A percentile compares a stretch with the other conserved stretches of the same genome.
phyloP scores from a whole-genome alignment of 164 flowering plant genomes.

The Sedum album region DNA sequence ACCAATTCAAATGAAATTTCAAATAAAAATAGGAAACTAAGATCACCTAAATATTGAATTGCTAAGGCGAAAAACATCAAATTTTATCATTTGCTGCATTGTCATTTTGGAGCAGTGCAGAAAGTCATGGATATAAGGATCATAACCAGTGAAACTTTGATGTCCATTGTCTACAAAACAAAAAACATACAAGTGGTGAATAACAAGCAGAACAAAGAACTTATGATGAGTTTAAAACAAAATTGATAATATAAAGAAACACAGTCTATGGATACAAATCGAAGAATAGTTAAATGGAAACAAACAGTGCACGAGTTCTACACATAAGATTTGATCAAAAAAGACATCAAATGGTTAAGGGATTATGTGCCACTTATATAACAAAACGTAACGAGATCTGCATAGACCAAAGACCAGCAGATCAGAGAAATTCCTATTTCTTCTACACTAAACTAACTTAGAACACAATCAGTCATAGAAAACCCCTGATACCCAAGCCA shows the following conservation, averaged over 20 bases:
- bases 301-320: too few species aligned
- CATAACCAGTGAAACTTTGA: neutral
- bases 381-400: too few species aligned
- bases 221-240: neutral
- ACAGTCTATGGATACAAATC: too few species aligned
- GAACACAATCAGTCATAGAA: too few species aligned
- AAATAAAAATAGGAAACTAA: neutral
- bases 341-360: too few species aligned
- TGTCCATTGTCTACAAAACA: neutral
- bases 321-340: too few species aligned
- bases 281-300: too few species aligned
- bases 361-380: too few species aligned
- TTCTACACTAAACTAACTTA: too few species aligned
- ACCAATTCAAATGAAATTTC: neutral
- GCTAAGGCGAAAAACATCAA: neutral
- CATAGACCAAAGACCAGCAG: too few species aligned
- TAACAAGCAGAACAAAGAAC: neutral
- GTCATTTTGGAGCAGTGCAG: neutral
- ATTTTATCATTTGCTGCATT: neutral
- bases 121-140: neutral
- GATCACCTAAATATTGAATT: neutral
- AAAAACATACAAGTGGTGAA: neutral
- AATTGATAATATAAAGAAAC: neutral
- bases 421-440: too few species aligned
- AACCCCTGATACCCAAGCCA: too few species aligned